phyloP scores from a whole-genome alignment of 192 early-diverging fungal genomes.

The Gaertneriomyces semiglobifer region DNA sequence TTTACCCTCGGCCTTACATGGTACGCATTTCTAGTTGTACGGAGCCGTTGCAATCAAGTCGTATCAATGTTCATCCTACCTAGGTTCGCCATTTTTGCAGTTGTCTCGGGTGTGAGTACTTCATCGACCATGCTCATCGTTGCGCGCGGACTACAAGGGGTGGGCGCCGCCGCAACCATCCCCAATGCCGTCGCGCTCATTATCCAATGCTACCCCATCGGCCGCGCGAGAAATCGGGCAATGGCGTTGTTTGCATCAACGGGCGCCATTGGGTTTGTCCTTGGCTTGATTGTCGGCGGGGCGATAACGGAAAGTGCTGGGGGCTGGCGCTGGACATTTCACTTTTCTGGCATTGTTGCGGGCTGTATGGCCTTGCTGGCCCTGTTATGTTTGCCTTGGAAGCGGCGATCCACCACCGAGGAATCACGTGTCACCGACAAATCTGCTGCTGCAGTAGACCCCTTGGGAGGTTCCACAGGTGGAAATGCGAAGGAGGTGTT shows the following conservation, averaged over 20 bases:
- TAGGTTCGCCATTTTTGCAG: constrained; percentile 23
- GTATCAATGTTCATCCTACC: neutral
- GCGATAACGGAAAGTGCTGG: constrained; percentile 11
- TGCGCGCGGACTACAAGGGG: constrained; percentile 31
- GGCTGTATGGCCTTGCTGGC: constrained; percentile 7
- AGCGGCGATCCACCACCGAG: neutral
- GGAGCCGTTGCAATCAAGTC: neutral
- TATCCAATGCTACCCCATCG: constrained; percentile 21
- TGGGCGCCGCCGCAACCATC: constrained; percentile 32
- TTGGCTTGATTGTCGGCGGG: constrained; percentile 32
- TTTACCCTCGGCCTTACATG: constrained; percentile 27
- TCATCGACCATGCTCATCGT: constrained; percentile 38
- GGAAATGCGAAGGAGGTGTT: neutral
- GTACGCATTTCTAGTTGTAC: neutral
- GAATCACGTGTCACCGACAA: neutral
- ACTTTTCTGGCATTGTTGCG: constrained; percentile 22
- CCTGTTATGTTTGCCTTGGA: constrained; percentile 3
- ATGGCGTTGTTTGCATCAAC: constrained; percentile 28
- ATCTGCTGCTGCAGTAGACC: neutral
- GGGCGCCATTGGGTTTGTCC: constrained; percentile 26
- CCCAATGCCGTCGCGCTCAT: constrained; percentile 32
- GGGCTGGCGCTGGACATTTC: constrained; percentile 34
- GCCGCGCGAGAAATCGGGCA: constrained; percentile 20
- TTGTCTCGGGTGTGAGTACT: constrained; percentile 21
- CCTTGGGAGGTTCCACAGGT: neutral